Evolutionary conservation across 805 yeast genomes (phyloP).

Genomic region (Starmerella cellae): DNA sequence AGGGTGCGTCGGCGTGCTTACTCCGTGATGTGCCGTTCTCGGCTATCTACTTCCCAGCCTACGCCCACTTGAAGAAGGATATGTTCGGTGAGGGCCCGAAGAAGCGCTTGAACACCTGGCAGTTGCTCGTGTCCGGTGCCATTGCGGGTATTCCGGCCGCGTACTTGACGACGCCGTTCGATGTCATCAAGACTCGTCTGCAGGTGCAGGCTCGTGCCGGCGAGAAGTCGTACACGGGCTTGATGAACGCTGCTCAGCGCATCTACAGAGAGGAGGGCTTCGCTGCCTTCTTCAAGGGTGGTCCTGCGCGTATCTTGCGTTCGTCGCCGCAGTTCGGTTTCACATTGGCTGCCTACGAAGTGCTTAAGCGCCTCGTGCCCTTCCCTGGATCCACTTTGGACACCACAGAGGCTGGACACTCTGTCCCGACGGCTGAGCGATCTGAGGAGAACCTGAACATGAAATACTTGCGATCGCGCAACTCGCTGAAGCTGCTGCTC

Average conservation of each 20-base stretch:
- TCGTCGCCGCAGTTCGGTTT: constrained; percentile 97
- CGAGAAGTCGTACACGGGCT: constrained; percentile 64
- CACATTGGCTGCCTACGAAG: constrained; percentile 92
- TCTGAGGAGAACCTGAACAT: constrained; percentile 23
- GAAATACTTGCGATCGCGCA: constrained; percentile 31
- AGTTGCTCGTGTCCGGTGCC: constrained; percentile 77
- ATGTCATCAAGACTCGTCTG: constrained; percentile 87
- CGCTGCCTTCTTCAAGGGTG: constrained; percentile 86
- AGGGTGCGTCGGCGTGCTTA: constrained; percentile 83
- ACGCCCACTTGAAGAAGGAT: constrained; percentile 79
- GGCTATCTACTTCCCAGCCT: constrained; percentile 93
- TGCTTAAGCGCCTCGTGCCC: constrained; percentile 70
- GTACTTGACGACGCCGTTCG: constrained; percentile 89
- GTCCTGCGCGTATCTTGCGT: constrained; percentile 83
- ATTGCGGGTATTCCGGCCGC: constrained; percentile 98
- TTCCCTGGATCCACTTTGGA: constrained; percentile 33
- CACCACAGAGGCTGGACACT: constrained; percentile 33
- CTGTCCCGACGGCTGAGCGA: constrained; percentile 28
- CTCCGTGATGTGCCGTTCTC: constrained; percentile 92
- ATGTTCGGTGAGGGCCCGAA: constrained; percentile 73
- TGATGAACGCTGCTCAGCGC: constrained; percentile 59
- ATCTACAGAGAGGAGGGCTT: constrained; percentile 74
- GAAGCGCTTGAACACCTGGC: constrained; percentile 63
- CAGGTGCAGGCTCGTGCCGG: constrained; percentile 72
- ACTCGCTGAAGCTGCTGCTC: constrained; percentile 32